Evolutionary conservation across 2,329 filamentous ascomycete species (phyloP).

Genomic region (Aspergillus costaricaensis): DNA sequence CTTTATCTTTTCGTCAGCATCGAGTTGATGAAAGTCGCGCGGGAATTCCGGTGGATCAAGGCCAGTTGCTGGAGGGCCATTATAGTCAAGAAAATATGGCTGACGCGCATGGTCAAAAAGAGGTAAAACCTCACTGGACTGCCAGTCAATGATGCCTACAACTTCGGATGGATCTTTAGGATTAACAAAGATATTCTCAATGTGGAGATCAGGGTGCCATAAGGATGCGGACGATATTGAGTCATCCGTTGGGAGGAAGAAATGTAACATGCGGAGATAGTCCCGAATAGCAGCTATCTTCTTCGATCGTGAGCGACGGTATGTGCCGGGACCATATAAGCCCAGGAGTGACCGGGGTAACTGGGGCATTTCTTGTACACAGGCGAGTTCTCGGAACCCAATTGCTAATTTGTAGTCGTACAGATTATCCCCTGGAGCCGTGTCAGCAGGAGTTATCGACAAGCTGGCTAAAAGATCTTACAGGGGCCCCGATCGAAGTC

Average conservation of each 20-base stretch:
- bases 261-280: conserved; percentile 32
- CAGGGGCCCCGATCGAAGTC: conserved; percentile 18
- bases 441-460: conserved; percentile 10
- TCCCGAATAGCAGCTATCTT: conserved; percentile 35
- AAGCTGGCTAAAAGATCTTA: background rate
- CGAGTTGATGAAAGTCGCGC: conserved; percentile 29
- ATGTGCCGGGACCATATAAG: conserved; percentile 41
- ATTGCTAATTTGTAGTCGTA: conserved; percentile 37
- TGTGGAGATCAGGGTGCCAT: conserved; percentile 44
- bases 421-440: conserved; percentile 30
- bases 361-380: conserved; percentile 28
- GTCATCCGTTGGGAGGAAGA: conserved; percentile 30
- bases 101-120: conserved; percentile 39
- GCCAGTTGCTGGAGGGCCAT: conserved; percentile 26
- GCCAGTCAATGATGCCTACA: conserved; percentile 29
- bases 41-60: conserved; percentile 12
- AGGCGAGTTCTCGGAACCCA: conserved; percentile 36
- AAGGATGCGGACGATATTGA: conserved; percentile 29
- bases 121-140: conserved; percentile 33
- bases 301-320: conserved; percentile 35
- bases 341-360: conserved; percentile 35
- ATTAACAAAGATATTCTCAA: conserved; percentile 33
- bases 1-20: conserved; percentile 9
- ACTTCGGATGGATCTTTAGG: conserved; percentile 22
- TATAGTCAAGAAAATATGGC: conserved; percentile 37